Base-by-base conservation (phyloP, 2,329 filamentous ascomycete genomes). In the Byssochlamys sp. region DNA sequence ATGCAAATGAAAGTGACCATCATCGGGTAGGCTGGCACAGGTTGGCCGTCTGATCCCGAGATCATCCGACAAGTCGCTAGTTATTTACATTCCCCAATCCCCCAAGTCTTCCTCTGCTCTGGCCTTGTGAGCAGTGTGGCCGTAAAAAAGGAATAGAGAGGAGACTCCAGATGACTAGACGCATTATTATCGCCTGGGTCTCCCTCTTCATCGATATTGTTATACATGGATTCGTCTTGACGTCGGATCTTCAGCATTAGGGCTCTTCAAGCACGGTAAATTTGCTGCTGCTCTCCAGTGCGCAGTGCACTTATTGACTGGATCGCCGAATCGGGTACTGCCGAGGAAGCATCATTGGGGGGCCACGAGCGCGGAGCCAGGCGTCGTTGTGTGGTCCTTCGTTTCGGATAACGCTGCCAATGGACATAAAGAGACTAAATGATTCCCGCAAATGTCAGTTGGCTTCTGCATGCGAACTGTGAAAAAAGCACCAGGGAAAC, bases 331-430 rank as follows among this genome's bases (percentile, higher is more conserved):
- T 62, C 11, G 64, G 59, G 58, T 68, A 71, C 60, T 78, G 72
- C 61, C 76, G 71, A 33, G 80, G 80, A 66, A 84, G 74, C 62
- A 95, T 84, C 67, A 92, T 84, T 26, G 91, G 90, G 61, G 84
- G 83, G 66, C 87, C 81, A 65, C 87, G 85, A 54, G 89, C 85
- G 71, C 84, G 84, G 65, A 84, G 82, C 77, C 92, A 96, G 58
- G 89, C 84, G 59, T 87, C 80, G 67, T 89, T 86, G 39, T 88
- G 85, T 50, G 90, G 89, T 63, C 89, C 85, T 67, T 99, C 94
- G 59, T 90, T 91, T 70, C 94, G 88, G 69, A 99, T 96, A 51
- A 95, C 91, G 66, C 90, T 96, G 65, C 94, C 94, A 66, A 99
- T 96, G 58, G 90, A 92, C 94, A 99, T 99, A 82, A 99, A 99